Evolutionary conservation across 371 early-diverging fungal genomes (phyloP).

Genomic region (Coemansia sp.): DNA sequence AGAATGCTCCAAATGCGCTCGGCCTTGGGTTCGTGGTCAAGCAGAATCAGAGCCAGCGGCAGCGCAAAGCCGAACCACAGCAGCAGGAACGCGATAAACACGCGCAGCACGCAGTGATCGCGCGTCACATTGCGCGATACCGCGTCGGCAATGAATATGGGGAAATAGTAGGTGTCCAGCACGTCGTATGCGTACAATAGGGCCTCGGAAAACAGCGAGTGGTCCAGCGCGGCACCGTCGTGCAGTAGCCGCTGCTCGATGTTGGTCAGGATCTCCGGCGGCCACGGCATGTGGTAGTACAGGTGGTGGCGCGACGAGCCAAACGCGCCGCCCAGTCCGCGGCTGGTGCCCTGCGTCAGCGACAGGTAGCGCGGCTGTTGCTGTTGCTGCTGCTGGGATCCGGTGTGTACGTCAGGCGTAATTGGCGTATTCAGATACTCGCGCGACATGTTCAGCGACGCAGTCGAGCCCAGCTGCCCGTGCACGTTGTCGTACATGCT

Average conservation of each 20-base stretch:
- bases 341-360: conserved; percentile 10
- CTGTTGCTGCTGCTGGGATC: neutral
- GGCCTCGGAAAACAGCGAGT: conserved; percentile 45
- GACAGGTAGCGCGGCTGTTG: conserved; percentile 1
- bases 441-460: conserved; percentile 40
- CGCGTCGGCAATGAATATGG: conserved; percentile 49
- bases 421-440: conserved; percentile 40
- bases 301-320: conserved; percentile 31
- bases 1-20: conserved; percentile 41
- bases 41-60: conserved; percentile 46
- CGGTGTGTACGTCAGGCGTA: neutral
- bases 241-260: conserved; percentile 50
- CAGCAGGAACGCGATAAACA: conserved; percentile 41
- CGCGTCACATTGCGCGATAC: conserved; percentile 51
- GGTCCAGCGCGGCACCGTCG: conserved; percentile 48
- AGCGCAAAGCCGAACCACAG: conserved; percentile 50
- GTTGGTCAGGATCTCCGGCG: conserved; percentile 51
- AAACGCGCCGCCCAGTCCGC: conserved; percentile 29
- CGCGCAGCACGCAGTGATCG: conserved; percentile 49
- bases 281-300: conserved; percentile 53
- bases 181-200: conserved; percentile 52
- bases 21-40: conserved; percentile 39
- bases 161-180: conserved; percentile 51
- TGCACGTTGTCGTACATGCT: conserved; percentile 19
- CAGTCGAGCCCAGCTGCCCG: conserved; percentile 39